phyloP scores from a whole-genome alignment of 2,329 filamentous ascomycete genomes.

The Leptographium radiaticola region DNA sequence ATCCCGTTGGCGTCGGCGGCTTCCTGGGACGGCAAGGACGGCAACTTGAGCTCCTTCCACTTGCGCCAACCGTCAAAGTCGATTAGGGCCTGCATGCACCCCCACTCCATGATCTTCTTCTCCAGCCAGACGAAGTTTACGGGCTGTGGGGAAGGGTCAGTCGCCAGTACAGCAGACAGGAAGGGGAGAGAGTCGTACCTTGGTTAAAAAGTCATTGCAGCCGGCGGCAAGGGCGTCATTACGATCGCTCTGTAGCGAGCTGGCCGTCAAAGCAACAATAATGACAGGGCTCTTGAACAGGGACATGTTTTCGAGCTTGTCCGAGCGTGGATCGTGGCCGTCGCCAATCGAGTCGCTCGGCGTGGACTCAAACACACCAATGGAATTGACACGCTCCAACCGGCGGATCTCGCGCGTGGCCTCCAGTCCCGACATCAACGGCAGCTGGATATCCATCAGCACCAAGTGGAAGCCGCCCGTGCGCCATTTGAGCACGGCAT shows the following conservation, averaged over 20 bases:
- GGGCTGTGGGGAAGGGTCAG: constrained; percentile 41
- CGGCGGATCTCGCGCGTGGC: constrained; percentile 90
- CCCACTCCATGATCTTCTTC: constrained; percentile 97
- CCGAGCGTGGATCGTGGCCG: constrained; percentile 44
- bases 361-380: constrained; percentile 75
- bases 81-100: constrained; percentile 97
- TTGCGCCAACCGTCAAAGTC: constrained; percentile 97
- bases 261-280: constrained; percentile 91
- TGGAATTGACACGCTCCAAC: constrained; percentile 78
- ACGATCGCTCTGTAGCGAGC: constrained; percentile 85
- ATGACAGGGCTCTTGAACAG: constrained; percentile 95
- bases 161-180: not conserved
- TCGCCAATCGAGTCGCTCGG: constrained; percentile 34
- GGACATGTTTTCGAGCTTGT: constrained; percentile 52
- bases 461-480: constrained; percentile 89
- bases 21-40: not conserved
- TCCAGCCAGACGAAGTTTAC: constrained; percentile 97
- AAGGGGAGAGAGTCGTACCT: constrained; percentile 43
- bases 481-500: constrained; percentile 89
- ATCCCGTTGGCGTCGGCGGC: not conserved
- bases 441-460: constrained; percentile 96
- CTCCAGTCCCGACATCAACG: constrained; percentile 89
- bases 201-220: constrained; percentile 96
- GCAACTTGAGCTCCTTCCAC: constrained; percentile 70
- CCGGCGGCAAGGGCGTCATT: constrained; percentile 90